Evolutionary conservation across 495 filamentous ascomycete genomes (phyloP).

Genomic region (Sporormia fimetaria): DNA sequence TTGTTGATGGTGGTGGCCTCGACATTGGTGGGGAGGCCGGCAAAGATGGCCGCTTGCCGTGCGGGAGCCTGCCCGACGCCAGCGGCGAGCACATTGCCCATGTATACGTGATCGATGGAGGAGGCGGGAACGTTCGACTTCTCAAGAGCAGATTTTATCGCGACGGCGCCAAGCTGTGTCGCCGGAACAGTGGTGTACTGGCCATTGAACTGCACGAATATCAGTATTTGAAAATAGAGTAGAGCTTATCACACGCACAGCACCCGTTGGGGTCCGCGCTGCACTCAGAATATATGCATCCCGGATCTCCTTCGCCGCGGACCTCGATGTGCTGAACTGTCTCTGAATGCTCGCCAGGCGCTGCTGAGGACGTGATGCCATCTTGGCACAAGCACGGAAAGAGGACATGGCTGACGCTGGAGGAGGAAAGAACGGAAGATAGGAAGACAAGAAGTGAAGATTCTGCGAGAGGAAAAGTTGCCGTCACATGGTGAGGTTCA

Average conservation of each 20-base stretch:
- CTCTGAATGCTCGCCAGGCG: conserved; percentile 20
- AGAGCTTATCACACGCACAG: conserved; percentile 41
- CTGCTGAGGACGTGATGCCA: conserved; percentile 19
- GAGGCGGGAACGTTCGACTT: conserved; percentile 69
- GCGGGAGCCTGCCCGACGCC: conserved; percentile 80
- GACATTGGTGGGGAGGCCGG: conserved; percentile 64
- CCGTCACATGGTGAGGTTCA: conserved; percentile 16
- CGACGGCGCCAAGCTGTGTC: conserved; percentile 70
- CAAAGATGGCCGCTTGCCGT: conserved; percentile 77
- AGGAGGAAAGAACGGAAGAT: neutral
- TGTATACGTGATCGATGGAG: conserved; percentile 81
- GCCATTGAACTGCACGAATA: conserved; percentile 68
- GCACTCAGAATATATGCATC: conserved; percentile 88
- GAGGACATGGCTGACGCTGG: conserved; percentile 11
- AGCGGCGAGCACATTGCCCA: conserved; percentile 91
- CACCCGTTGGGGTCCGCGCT: conserved; percentile 75
- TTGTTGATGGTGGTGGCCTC: conserved; percentile 94
- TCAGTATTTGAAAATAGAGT: conserved; percentile 1
- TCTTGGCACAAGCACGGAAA: conserved; percentile 11
- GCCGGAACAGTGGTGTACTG: conserved; percentile 72
- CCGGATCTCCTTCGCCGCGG: conserved; percentile 50
- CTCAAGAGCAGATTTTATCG: conserved; percentile 76
- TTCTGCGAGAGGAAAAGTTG: neutral
- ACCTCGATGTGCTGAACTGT: conserved; percentile 19
- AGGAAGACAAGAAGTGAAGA: conserved; percentile 5